Evolutionary conservation across 257 asterid genomes (phyloP).

Genomic region (Capsicum pubescens): DNA sequence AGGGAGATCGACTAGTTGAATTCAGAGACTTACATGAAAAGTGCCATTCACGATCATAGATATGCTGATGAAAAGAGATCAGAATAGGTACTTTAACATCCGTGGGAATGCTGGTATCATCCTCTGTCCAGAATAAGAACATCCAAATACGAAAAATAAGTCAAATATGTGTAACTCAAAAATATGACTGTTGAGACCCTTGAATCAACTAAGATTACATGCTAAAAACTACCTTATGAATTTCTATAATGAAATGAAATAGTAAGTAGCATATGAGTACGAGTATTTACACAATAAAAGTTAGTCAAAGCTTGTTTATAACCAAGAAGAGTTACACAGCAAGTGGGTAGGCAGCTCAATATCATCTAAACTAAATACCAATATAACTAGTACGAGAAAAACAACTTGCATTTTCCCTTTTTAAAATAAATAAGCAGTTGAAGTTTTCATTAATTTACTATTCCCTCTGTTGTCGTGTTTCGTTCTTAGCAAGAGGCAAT

Average conservation of each 20-base stretch:
- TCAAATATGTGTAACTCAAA: not conserved
- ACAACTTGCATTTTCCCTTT: not conserved
- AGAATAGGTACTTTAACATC: slow-evolving; percentile 89
- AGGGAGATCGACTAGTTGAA: slow-evolving; percentile 22
- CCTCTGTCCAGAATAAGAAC: slow-evolving; percentile 71
- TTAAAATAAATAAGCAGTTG: not conserved
- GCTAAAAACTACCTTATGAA: slow-evolving; percentile 8
- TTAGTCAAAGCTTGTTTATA: not conserved
- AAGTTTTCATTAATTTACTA: not conserved
- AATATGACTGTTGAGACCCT: slow-evolving; percentile 7
- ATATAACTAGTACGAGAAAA: not conserved
- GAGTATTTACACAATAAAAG: not conserved
- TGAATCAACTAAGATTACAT: slow-evolving; percentile 13
- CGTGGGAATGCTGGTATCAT: slow-evolving; percentile 85
- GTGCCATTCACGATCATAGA: slow-evolving; percentile 86
- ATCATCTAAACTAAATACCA: not conserved
- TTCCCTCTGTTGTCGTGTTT: not conserved
- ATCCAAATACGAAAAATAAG: slow-evolving; percentile 22
- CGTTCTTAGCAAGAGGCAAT: not conserved
- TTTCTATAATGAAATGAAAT: slow-evolving; percentile 16
- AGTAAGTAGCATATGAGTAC: not conserved
- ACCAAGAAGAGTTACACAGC: not conserved
- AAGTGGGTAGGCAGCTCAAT: not conserved
- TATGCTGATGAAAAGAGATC: slow-evolving; percentile 78
- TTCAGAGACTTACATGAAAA: slow-evolving; percentile 79